Percentiles rank a stretch among this genome's conserved stretches.
phyloP scores from a whole-genome alignment of 371 early-diverging fungal genomes.

The Mucor piriformis region DNA sequence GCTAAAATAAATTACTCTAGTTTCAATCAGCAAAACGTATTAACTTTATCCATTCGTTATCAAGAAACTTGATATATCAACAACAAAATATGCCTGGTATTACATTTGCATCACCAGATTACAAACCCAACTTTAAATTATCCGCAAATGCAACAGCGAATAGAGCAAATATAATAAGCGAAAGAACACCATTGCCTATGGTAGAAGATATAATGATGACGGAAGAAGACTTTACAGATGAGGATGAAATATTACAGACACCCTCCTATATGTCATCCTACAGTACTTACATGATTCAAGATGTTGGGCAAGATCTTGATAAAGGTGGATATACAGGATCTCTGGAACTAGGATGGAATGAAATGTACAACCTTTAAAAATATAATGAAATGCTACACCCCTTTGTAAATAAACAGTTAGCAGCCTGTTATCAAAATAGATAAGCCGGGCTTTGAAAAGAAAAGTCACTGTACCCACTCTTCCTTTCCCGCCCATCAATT shows the following conservation, averaged over 20 bases:
- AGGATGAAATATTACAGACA: slow-evolving; percentile 16
- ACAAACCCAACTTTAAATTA: background rate
- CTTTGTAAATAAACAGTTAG: background rate
- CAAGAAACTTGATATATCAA: background rate
- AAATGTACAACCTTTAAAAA: slow-evolving; percentile 10
- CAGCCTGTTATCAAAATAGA: background rate
- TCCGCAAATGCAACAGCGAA: background rate
- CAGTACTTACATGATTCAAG: background rate
- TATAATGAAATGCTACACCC: background rate
- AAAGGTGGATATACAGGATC: slow-evolving; percentile 11
- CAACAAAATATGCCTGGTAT: background rate
- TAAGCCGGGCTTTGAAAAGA: background rate
- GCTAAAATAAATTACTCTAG: background rate
- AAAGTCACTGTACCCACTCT: background rate
- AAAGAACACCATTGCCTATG: background rate
- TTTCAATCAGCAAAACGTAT: background rate
- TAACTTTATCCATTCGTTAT: background rate
- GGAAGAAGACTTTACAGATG: slow-evolving; percentile 19
- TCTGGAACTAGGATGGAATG: slow-evolving; percentile 18
- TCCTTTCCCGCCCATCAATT: background rate
- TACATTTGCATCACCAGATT: slow-evolving; percentile 2
- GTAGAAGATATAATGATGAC: slow-evolving; percentile 7
- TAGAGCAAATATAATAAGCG: background rate
- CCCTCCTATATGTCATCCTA: background rate
- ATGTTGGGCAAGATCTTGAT: slow-evolving; percentile 5